Base-by-base conservation (phyloP, 208 protist species). In the Trypanosoma grayi region DNA sequence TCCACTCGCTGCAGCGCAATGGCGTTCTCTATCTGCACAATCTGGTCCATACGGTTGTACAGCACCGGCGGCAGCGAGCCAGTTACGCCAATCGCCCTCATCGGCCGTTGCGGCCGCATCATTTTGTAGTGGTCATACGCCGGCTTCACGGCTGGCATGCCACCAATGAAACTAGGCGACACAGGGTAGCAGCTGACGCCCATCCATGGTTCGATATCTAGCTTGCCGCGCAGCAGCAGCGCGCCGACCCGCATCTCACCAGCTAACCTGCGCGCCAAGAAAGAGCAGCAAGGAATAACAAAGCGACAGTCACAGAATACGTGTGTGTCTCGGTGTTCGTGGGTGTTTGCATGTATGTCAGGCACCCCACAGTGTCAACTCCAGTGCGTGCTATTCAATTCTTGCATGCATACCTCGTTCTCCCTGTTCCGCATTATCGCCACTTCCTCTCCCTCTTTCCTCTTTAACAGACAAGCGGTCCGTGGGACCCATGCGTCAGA, bases 11-110 rank as follows among this genome's bases (percentile, higher is more conserved):
- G 84, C 45, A 93, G 56, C 11, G 81, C 90, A 36, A 96, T 73
- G 10, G 85, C 86, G 51, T 96, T 93, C 50, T 96, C 86, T 27
- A 96, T 82, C 25, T 79, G 76, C 11, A 93, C 65, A 22, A 96
- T 74, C 45, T 93, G 83, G 47, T 96, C 90, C 65, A 85, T 63
- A 28, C 86, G 79, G 69, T 93, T 91, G 73, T 82, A 90, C 28
- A 92, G 79, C 8, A 91, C 90, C 6, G 83, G 86, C 3, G 86
- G 90, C 8, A 92, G 74, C 22, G 76, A 69, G 40, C 66, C 77
- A 10, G 77, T 71, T 47, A 90, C 63, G n/a, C 82, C 75, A 48
- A 92, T 87, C 16, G 79, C 77, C 27, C 90, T 80, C 27, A 92
- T 25, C 2, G 90, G 90, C 2, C 68, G 59, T 47, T 92, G 63